These are phyloP conservation scores for Chaetomium sp. DNA, from an alignment of 2,329 filamentous ascomycete genomes.

Conservation along the genomic window DNA sequence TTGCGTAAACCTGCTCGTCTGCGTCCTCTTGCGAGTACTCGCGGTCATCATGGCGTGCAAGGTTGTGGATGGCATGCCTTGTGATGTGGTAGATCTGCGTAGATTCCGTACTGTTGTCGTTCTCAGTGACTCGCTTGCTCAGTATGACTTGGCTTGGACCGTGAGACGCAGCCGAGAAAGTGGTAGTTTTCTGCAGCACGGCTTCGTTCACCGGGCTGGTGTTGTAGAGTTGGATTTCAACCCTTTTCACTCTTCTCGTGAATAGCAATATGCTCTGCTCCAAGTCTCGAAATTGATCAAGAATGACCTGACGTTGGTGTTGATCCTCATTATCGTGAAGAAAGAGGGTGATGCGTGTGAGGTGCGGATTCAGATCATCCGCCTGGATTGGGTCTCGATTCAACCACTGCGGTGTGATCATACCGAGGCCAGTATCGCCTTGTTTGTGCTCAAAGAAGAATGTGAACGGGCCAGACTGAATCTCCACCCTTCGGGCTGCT, in stretches of 20 bases:
- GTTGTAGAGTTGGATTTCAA: not conserved
- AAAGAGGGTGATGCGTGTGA: not conserved
- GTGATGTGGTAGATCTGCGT: constrained; percentile 1
- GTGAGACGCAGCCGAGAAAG: not conserved
- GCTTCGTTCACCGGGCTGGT: too few species aligned
- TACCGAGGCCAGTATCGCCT: not conserved
- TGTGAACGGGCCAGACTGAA: not conserved
- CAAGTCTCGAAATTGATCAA: not conserved
- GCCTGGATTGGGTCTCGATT: too few species aligned
- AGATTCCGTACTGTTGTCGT: not conserved
- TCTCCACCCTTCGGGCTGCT: not conserved
- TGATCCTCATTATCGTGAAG: not conserved
- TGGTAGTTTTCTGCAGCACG: not conserved
- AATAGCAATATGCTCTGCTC: not conserved
- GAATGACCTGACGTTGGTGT: not conserved
- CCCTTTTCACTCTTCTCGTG: not conserved
- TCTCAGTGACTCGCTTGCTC: not conserved
- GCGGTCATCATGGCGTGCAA: not conserved
- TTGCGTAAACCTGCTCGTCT: not conserved
- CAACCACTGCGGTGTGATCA: not conserved
- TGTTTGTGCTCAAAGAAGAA: not conserved
- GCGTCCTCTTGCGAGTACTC: not conserved
- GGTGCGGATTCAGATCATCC: not conserved
- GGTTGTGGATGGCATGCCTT: not conserved
- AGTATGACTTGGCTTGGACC: not conserved